Evolutionary conservation across 2,329 filamentous ascomycete genomes (phyloP).

Genomic region (Hymenotorrendiella dingleyae): DNA sequence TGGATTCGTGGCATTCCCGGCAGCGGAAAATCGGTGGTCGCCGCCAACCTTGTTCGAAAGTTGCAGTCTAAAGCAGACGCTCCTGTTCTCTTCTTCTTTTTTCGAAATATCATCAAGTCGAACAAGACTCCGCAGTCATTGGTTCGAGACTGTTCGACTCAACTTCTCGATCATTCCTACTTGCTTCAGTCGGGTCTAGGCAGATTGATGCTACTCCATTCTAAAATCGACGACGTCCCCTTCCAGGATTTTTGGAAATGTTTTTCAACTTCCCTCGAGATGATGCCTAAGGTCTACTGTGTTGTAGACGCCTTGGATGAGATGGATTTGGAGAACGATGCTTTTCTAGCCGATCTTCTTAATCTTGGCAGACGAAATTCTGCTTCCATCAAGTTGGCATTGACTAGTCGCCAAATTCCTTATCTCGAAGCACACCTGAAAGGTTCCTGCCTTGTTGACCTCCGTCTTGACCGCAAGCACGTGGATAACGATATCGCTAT

Average conservation of each 20-base stretch:
- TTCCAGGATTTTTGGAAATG: conserved; percentile 27
- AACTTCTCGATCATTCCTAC: conserved; percentile 26
- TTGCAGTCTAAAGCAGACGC: conserved; percentile 4
- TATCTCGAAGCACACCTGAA: too few relatives aligned
- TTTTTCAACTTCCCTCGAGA: conserved; percentile 18
- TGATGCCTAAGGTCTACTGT: conserved; percentile 31
- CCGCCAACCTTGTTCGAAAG: conserved; percentile 16
- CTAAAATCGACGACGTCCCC: conserved; percentile 21
- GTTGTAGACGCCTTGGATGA: conserved; percentile 45
- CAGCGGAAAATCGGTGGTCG: conserved; percentile 37
- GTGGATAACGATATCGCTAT: too few relatives aligned
- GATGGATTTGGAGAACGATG: conserved; percentile 34
- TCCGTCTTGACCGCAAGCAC: too few relatives aligned
- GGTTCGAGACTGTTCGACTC: conserved; percentile 31
- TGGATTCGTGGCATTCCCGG: conserved; percentile 42
- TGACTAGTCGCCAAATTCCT: conserved; percentile 42
- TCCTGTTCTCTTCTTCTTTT: conserved; percentile 31
- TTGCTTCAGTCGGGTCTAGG: conserved; percentile 8
- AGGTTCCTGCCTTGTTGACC: too few relatives aligned
- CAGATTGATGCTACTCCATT: conserved; percentile 1
- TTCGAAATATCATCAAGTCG: conserved; percentile 32
- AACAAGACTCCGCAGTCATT: conserved; percentile 27
- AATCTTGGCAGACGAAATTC: conserved; percentile 29
- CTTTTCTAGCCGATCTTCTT: conserved; percentile 31
- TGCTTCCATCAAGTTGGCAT: conserved; percentile 33